Conservation (phyloP, 495 filamentous ascomycete genomes). For the Xanthoparmelia taractica region DNA sequence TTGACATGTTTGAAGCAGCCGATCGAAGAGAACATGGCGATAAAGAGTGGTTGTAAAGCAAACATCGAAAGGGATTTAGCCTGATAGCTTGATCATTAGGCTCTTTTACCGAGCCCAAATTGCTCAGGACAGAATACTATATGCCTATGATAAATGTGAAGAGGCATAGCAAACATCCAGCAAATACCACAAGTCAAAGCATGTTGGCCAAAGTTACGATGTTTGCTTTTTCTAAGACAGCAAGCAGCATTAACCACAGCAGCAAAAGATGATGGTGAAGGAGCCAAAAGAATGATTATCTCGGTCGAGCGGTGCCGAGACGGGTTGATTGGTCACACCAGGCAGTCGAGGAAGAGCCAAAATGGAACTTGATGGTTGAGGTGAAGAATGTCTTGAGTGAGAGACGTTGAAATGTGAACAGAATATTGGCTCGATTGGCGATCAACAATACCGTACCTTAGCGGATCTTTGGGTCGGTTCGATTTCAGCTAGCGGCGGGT, state of each 20-base stretch:
- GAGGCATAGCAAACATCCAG: not conserved
- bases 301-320: not conserved
- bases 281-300: not conserved
- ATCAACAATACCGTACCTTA: too few species aligned
- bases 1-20: conserved; percentile 56
- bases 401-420: not conserved
- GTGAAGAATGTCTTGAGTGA: not conserved
- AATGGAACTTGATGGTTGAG: not conserved
- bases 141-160: not conserved
- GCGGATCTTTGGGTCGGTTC: too few species aligned
- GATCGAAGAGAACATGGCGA: conserved; percentile 57
- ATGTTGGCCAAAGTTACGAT: not conserved
- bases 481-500: not conserved
- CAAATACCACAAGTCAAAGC: not conserved
- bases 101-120: not conserved
- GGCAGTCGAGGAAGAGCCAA: not conserved
- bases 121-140: not conserved
- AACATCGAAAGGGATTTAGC: conserved; percentile 4
- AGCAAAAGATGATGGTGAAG: not conserved
- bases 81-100: not conserved
- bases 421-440: too few species aligned
- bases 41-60: conserved; percentile 7
- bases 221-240: not conserved
- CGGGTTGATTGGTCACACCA: not conserved
- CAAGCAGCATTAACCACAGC: not conserved